A percentile compares a stretch with the other conserved stretches of the same genome.
phyloP scores from a whole-genome alignment of 2,329 filamentous ascomycete species.

The Lecanosticta acicola region DNA sequence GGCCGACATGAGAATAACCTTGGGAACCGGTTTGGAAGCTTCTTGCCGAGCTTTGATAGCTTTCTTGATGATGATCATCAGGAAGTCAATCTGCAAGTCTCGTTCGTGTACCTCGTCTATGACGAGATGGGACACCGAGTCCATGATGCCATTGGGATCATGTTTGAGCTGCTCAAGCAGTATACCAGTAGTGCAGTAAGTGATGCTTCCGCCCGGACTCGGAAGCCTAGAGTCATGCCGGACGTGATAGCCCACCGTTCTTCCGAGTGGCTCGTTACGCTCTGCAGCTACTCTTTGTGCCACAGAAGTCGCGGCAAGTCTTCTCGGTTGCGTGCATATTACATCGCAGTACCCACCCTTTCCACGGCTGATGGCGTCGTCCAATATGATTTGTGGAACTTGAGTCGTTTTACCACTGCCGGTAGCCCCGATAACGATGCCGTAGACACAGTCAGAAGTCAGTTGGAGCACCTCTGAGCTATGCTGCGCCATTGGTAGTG shows the following conservation, averaged over 20 bases:
- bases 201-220: slow-evolving; percentile 37
- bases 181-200: slow-evolving; percentile 48
- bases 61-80: slow-evolving; percentile 43
- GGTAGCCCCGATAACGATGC: slow-evolving; percentile 44
- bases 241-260: slow-evolving; percentile 45
- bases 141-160: slow-evolving; percentile 36
- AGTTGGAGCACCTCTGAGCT: slow-evolving; percentile 33
- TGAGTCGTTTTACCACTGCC: slow-evolving; percentile 48
- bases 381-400: slow-evolving; percentile 50
- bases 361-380: slow-evolving; percentile 40
- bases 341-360: slow-evolving; percentile 44
- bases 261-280: slow-evolving; percentile 37
- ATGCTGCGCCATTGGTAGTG: slow-evolving; percentile 40
- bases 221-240: slow-evolving; percentile 39
- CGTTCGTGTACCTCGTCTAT: slow-evolving; percentile 51
- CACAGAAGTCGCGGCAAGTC: slow-evolving; percentile 45
- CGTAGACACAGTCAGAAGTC: slow-evolving; percentile 36
- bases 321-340: slow-evolving; percentile 47
- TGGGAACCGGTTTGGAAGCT: slow-evolving; percentile 35
- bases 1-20: slow-evolving; percentile 47
- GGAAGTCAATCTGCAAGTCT: slow-evolving; percentile 42
- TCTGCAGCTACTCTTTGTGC: slow-evolving; percentile 45
- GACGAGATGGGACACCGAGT: slow-evolving; percentile 43
- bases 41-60: slow-evolving; percentile 34
- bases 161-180: slow-evolving; percentile 42